A percentile compares a stretch with the other conserved stretches of the same genome.
Evolutionary conservation across 139 green algal species (phyloP).

Genomic region (Chlorella sp.): DNA sequence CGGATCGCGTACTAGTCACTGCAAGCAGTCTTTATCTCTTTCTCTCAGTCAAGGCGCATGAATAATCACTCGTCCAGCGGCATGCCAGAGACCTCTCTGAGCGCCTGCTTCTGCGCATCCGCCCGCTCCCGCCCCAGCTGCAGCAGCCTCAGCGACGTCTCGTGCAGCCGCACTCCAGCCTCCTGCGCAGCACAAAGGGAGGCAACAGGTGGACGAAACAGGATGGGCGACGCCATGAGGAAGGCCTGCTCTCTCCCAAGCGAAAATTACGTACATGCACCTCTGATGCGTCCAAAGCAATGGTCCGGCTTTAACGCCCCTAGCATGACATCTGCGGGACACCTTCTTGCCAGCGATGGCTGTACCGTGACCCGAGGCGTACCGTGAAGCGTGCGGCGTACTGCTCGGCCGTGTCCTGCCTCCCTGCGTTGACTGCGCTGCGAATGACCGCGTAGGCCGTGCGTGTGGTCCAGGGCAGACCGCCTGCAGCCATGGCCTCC

Average conservation of each 20-base stretch:
- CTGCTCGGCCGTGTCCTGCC: constrained; percentile 3
- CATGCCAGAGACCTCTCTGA: neutral
- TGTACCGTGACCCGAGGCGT: neutral
- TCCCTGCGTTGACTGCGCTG: constrained; percentile 2
- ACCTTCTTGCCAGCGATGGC: neutral
- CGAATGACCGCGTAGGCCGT: constrained; percentile 4
- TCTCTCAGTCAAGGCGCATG: no score
- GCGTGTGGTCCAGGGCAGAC: neutral
- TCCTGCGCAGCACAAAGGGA: constrained; percentile 1
- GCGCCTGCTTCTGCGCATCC: neutral
- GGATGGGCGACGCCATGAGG: no score
- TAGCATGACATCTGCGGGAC: neutral
- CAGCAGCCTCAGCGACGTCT: neutral
- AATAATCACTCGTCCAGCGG: no score
- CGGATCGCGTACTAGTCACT: no score
- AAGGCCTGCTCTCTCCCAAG: no score
- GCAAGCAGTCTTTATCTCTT: no score
- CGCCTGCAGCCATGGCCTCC: neutral
- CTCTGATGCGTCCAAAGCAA: neutral
- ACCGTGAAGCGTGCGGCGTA: neutral
- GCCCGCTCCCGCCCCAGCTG: neutral
- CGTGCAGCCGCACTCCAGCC: neutral
- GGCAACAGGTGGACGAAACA: neutral
- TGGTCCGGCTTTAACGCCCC: neutral
- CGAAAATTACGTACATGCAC: neutral